Conservation (phyloP, 23 red algal species). For the Gracilariopsis chorda region DNA sequence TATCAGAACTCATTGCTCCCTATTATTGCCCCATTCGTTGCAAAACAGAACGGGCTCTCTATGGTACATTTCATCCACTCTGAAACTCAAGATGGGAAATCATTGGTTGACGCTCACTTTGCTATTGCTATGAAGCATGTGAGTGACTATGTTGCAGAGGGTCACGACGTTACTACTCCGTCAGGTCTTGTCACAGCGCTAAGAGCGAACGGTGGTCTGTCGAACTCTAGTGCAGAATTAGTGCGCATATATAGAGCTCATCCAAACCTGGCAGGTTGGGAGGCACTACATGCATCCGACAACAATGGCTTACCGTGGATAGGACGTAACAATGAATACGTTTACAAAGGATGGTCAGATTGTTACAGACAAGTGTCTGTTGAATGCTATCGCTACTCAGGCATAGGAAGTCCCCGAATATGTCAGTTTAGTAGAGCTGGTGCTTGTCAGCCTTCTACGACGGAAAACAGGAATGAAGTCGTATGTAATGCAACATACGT, state of each 20-base stretch:
- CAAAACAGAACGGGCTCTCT: neutral
- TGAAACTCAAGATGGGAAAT: constrained; percentile 37
- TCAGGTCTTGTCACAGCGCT: neutral
- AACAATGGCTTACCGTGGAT: neutral
- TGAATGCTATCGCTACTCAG: neutral
- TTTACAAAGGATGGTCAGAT: neutral
- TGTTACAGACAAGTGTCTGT: neutral
- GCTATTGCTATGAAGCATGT: constrained; percentile 4
- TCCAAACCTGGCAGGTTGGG: neutral
- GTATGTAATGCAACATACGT: too few species aligned
- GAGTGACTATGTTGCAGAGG: neutral
- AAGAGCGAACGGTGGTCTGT: neutral
- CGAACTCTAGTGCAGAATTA: constrained; percentile 12
- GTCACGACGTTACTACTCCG: neutral
- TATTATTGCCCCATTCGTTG: neutral
- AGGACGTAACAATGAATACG: neutral
- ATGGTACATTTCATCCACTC: neutral
- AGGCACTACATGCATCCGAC: neutral
- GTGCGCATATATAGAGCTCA: neutral
- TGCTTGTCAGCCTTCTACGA: neutral
- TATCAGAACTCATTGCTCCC: neutral
- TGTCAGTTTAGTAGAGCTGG: neutral
- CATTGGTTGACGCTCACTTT: constrained; percentile 33
- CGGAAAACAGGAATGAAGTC: too few species aligned
- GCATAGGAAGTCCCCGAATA: neutral